A percentile compares a stretch with the other conserved stretches of the same genome.
Conservation (phyloP, 2,329 filamentous ascomycete genomes). For the Rachicladosporium sp. region DNA sequence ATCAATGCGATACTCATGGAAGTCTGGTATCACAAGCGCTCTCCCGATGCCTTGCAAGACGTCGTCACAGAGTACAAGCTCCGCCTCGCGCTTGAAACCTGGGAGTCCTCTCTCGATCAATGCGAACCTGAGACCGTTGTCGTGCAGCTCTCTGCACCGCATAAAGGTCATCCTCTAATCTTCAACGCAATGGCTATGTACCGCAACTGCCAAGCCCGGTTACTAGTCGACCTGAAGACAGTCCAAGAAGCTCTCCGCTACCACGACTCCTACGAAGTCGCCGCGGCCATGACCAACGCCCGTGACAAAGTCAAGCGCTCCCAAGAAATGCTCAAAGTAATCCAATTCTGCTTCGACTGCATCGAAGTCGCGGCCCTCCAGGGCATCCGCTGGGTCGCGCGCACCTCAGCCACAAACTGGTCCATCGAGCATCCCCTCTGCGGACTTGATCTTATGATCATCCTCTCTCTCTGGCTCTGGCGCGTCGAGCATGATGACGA, state of each 20-base stretch:
- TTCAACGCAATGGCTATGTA: constrained; percentile 98
- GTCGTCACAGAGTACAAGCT: constrained; percentile 98
- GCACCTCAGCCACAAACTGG: constrained; percentile 96
- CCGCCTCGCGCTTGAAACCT: constrained; percentile 88
- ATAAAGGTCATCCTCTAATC: constrained; percentile 89
- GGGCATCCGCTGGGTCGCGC: constrained; percentile 95
- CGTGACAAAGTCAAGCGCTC: constrained; percentile 90
- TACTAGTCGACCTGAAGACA: constrained; percentile 90
- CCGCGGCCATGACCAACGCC: constrained; percentile 88
- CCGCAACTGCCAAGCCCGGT: constrained; percentile 78
- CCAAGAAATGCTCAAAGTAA: constrained; percentile 95
- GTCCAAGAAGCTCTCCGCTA: constrained; percentile 95
- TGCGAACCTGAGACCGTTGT: constrained; percentile 84
- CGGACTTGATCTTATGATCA: constrained; percentile 93
- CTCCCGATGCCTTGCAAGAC: constrained; percentile 91
- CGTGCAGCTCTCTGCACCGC: constrained; percentile 81
- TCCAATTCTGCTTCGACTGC: constrained; percentile 94
- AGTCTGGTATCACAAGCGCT: constrained; percentile 98
- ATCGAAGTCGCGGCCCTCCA: constrained; percentile 91
- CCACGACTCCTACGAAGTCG: constrained; percentile 94
- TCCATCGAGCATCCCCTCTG: constrained; percentile 96
- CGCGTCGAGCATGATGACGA: constrained; percentile 98
- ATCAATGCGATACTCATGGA: constrained; percentile 97
- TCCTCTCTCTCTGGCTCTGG: constrained; percentile 95
- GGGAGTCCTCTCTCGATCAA: constrained; percentile 89